phyloP scores from a whole-genome alignment of 805 yeast genomes.

The Candida railenensis region DNA sequence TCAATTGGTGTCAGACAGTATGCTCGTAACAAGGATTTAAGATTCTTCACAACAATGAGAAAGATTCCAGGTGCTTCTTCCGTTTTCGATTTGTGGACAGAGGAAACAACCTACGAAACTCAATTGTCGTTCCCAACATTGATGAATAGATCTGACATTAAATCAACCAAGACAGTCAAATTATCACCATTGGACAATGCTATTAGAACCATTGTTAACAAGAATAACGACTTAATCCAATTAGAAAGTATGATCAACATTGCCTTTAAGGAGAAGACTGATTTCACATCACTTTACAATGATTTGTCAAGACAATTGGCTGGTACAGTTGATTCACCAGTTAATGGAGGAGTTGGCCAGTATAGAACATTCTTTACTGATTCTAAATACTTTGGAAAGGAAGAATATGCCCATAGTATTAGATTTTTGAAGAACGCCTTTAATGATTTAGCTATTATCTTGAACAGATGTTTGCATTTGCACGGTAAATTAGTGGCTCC shows the following conservation, averaged over 20 bases:
- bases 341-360: constrained; percentile 88
- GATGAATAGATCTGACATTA: constrained; percentile 80
- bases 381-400: constrained; percentile 30
- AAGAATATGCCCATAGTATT: constrained; percentile 27
- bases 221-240: constrained; percentile 70
- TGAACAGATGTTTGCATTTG: constrained; percentile 63
- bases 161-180: constrained; percentile 44
- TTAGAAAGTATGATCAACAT: constrained; percentile 59
- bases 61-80: constrained; percentile 72
- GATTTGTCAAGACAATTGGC: constrained; percentile 70
- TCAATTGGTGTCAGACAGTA: constrained; percentile 69
- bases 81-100: constrained; percentile 82
- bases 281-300: constrained; percentile 48
- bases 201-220: constrained; percentile 58
- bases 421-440: constrained; percentile 51
- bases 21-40: constrained; percentile 71
- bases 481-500: constrained; percentile 66
- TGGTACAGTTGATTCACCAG: constrained; percentile 90
- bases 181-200: constrained; percentile 88
- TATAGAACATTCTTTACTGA: constrained; percentile 66
- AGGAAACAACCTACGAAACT: constrained; percentile 79
- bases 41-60: constrained; percentile 65
- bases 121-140: constrained; percentile 78
- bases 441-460: constrained; percentile 63
- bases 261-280: constrained; percentile 51